phyloP scores from a whole-genome alignment of 345 rosid species.

The Ceriops decandra region DNA sequence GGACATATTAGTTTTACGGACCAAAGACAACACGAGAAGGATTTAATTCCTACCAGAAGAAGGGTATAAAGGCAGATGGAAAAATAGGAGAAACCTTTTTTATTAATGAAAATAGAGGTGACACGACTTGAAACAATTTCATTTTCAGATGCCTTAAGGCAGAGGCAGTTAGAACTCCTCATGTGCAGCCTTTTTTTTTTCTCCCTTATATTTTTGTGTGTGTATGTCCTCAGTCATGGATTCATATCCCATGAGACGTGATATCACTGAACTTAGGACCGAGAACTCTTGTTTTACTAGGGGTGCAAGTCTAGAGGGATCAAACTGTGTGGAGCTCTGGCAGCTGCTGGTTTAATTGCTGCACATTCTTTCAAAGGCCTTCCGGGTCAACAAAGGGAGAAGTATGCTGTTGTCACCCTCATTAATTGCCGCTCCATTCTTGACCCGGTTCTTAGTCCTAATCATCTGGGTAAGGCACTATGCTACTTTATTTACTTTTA shows the following conservation, averaged over 20 bases:
- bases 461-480: constrained; percentile 46
- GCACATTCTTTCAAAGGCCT: constrained; percentile 26
- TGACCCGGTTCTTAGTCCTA: constrained; percentile 47
- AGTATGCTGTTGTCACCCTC: constrained; percentile 46
- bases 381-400: constrained; percentile 23
- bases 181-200: too few species aligned
- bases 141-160: too few species aligned
- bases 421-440: constrained; percentile 60
- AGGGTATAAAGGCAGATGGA: too few species aligned
- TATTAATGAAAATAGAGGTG: too few species aligned
- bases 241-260: background rate
- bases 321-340: constrained; percentile 34
- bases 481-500: background rate
- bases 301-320: constrained; percentile 38
- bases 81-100: too few species aligned
- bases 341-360: constrained; percentile 41
- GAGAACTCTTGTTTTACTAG: constrained; percentile 15
- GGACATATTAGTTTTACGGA: too few species aligned
- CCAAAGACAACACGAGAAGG: too few species aligned
- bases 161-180: too few species aligned
- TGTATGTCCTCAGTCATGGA: too few species aligned
- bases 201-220: too few species aligned
- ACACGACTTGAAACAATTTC: too few species aligned
- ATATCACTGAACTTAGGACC: background rate
- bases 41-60: too few species aligned